Conservation (phyloP, 2,329 filamentous ascomycete species). For the Trichoderma asperellum region DNA sequence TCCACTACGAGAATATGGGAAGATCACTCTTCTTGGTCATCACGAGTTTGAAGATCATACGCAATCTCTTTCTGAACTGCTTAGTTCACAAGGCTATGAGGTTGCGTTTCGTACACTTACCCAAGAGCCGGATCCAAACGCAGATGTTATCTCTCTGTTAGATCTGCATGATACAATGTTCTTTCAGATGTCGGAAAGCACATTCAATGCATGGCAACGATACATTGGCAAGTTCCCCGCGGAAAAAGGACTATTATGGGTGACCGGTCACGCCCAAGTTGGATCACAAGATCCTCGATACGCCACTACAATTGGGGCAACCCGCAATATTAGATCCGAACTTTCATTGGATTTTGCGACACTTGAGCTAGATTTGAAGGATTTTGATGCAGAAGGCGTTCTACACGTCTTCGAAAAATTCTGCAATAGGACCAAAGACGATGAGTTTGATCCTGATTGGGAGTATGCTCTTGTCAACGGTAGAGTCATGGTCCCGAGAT, state of each 20-base stretch:
- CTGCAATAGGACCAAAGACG: neutral
- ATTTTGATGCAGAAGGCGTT: neutral
- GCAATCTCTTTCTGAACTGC: neutral
- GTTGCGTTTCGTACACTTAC: slow-evolving; percentile 25
- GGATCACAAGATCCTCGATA: slow-evolving; percentile 23
- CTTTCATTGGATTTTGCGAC: slow-evolving; percentile 27
- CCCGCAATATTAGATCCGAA: slow-evolving; percentile 25
- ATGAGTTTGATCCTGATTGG: slow-evolving; percentile 18
- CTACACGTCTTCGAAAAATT: slow-evolving; percentile 2
- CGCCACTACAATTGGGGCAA: slow-evolving; percentile 17
- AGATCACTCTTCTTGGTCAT: slow-evolving; percentile 3
- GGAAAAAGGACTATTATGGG: slow-evolving; percentile 26
- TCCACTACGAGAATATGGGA: neutral
- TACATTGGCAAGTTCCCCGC: slow-evolving; percentile 7
- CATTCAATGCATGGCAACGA: neutral
- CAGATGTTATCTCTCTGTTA: slow-evolving; percentile 9
- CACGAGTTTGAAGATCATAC: neutral
- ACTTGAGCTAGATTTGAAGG: slow-evolving; percentile 14
- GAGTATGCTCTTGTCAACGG: slow-evolving; percentile 14
- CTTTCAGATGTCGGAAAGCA: slow-evolving; percentile 7
- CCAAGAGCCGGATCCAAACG: slow-evolving; percentile 9
- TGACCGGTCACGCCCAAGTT: slow-evolving; percentile 25
- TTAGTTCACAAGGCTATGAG: slow-evolving; percentile 19
- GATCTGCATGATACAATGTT: slow-evolving; percentile 23
- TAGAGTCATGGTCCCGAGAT: slow-evolving; percentile 12